Percentiles rank a stretch among this genome's conserved stretches.
These are phyloP conservation scores for Hyphodiscus sp. DNA, from an alignment of 2,329 filamentous ascomycete species.

Conservation along the genomic window DNA sequence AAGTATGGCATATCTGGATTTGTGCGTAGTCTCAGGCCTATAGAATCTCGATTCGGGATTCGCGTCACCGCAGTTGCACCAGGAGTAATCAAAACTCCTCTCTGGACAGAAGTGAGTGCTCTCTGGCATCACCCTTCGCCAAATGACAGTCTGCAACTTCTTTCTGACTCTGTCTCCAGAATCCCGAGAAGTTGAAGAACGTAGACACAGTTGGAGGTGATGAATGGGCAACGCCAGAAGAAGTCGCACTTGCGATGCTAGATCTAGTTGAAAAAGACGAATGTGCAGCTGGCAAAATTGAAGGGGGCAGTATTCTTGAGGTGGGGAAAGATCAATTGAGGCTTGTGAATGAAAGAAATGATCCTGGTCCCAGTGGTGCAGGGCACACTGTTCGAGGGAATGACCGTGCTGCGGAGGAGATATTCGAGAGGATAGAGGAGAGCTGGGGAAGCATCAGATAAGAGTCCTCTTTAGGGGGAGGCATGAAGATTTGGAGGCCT, in stretches of 20 bases:
- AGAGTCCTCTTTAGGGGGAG: not conserved
- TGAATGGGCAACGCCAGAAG: constrained; percentile 34
- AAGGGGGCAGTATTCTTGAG: constrained; percentile 35
- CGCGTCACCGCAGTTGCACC: constrained; percentile 38
- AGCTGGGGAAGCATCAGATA: not conserved
- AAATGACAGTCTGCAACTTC: not conserved
- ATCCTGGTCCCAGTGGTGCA: constrained; percentile 31
- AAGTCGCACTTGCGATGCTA: constrained; percentile 38
- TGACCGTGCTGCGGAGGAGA: not conserved
- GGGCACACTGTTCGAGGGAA: not conserved
- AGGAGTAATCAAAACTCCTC: constrained; percentile 29
- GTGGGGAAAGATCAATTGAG: constrained; percentile 30
- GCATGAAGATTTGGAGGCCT: no score
- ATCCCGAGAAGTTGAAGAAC: constrained; percentile 33
- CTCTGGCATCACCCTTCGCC: not conserved
- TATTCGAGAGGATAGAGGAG: not conserved
- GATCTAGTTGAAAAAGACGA: constrained; percentile 28
- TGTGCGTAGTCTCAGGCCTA: constrained; percentile 31
- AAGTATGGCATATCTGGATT: constrained; percentile 41
- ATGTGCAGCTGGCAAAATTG: constrained; percentile 21
- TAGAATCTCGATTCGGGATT: constrained; percentile 28
- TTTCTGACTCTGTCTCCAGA: not conserved
- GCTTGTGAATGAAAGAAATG: constrained; percentile 30
- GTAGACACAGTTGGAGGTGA: constrained; percentile 14
- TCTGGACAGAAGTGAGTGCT: constrained; percentile 16